A percentile compares a stretch with the other conserved stretches of the same genome.
Evolutionary conservation across 2,329 filamentous ascomycete species (phyloP).

Genomic region (Parascedosporium putredinis): DNA sequence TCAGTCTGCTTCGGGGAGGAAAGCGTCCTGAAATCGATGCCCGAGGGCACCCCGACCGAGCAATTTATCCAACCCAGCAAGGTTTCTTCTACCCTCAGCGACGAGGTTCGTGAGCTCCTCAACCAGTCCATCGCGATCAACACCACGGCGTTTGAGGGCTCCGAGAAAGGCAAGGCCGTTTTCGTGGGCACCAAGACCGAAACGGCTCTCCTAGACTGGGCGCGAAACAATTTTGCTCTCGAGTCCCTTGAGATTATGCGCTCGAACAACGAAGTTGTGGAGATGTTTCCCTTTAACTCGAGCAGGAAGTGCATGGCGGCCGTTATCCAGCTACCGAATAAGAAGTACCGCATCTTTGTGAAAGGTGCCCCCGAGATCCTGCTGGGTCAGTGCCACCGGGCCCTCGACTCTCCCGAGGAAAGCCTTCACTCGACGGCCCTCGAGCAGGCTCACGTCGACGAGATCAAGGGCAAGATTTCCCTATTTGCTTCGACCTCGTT

Average conservation of each 20-base stretch:
- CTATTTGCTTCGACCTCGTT: conserved; percentile 36
- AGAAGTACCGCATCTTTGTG: conserved; percentile 39
- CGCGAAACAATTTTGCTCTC: conserved; percentile 36
- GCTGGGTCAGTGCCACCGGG: conserved; percentile 31
- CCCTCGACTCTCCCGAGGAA: conserved; percentile 33
- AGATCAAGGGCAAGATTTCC: conserved; percentile 44
- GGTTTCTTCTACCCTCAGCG: not conserved
- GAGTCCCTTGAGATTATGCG: conserved; percentile 33
- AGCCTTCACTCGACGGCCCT: conserved; percentile 19
- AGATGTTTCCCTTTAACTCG: conserved; percentile 45
- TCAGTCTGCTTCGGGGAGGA: conserved; percentile 32
- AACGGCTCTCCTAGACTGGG: conserved; percentile 39
- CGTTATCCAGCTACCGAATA: conserved; percentile 34
- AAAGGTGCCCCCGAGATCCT: conserved; percentile 50
- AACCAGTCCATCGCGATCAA: conserved; percentile 33
- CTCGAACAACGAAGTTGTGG: conserved; percentile 31
- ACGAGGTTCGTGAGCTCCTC: conserved; percentile 23
- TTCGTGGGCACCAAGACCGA: conserved; percentile 47
- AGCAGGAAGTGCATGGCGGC: conserved; percentile 47
- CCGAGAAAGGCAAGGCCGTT: conserved; percentile 21
- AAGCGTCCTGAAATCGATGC: conserved; percentile 24
- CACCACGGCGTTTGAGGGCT: conserved; percentile 44
- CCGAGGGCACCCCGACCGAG: conserved; percentile 8
- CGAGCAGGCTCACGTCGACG: conserved; percentile 18
- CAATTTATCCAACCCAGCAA: not conserved